phyloP scores from a whole-genome alignment of 164 flowering plant genomes.

The Platanus orientalis region DNA sequence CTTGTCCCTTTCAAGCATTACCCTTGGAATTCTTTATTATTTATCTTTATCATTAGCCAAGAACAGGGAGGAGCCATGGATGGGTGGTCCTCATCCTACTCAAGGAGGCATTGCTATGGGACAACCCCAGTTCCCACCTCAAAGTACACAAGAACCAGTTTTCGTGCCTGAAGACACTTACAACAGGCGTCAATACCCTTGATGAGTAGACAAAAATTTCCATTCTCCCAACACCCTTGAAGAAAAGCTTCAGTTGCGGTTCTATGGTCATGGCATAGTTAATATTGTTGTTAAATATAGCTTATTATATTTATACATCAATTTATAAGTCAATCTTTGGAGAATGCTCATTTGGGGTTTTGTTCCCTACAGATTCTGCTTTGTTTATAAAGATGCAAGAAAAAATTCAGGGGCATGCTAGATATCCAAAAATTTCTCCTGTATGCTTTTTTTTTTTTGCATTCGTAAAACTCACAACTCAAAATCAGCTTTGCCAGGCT shows the following conservation, averaged over 20 bases:
- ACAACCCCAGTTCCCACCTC: slow-evolving; percentile 61
- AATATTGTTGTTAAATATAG: background rate
- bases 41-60: slow-evolving; percentile 38
- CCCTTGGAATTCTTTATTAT: slow-evolving; percentile 67
- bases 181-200: slow-evolving; percentile 57
- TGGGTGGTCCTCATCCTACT: slow-evolving; percentile 18
- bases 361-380: too few species aligned
- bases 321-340: too few species aligned
- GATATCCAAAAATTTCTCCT: too few species aligned
- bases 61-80: slow-evolving; percentile 22
- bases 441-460: too few species aligned
- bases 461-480: too few species aligned
- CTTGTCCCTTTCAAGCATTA: slow-evolving; percentile 59
- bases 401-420: too few species aligned
- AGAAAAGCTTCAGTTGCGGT: background rate
- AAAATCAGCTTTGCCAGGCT: too few species aligned
- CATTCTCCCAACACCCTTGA: background rate
- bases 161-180: slow-evolving; percentile 88
- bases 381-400: too few species aligned
- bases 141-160: slow-evolving; percentile 47
- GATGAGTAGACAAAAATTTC: slow-evolving; percentile 2
- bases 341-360: too few species aligned
- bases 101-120: slow-evolving; percentile 76
- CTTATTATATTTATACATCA: background rate
- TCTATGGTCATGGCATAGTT: background rate